Evolutionary conservation across 2,329 filamentous ascomycete species (phyloP).

Genomic region (Aureobasidium sp.): DNA sequence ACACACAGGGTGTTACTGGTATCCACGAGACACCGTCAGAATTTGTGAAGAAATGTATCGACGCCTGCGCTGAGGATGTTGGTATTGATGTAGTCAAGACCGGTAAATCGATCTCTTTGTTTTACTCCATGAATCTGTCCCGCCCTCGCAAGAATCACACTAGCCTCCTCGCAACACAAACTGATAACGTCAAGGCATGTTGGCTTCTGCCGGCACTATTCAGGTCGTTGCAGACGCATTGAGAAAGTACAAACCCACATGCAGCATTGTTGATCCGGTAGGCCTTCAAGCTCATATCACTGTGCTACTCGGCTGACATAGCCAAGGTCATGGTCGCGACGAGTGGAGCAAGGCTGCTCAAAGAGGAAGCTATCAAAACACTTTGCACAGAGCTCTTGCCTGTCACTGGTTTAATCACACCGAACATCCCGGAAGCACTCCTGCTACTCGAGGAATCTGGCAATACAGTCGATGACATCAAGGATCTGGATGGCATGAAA

Average conservation of each 20-base stretch:
- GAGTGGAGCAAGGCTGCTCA: constrained; percentile 62
- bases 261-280: constrained; percentile 68
- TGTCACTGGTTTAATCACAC: constrained; percentile 60
- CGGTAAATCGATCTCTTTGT: constrained; percentile 46
- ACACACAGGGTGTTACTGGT: constrained; percentile 73
- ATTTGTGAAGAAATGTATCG: constrained; percentile 79
- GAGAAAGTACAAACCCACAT: constrained; percentile 46
- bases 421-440: constrained; percentile 67
- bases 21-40: constrained; percentile 70
- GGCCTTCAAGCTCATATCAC: constrained; percentile 15
- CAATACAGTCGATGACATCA: constrained; percentile 37
- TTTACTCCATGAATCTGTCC: neutral
- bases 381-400: constrained; percentile 55
- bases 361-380: constrained; percentile 52
- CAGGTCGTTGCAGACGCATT: constrained; percentile 58
- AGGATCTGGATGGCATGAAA: constrained; percentile 57
- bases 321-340: constrained; percentile 83
- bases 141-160: neutral
- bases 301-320: neutral
- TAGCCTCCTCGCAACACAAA: neutral
- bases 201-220: constrained; percentile 64
- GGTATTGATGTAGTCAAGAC: constrained; percentile 87
- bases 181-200: constrained; percentile 57
- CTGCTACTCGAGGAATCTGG: constrained; percentile 52
- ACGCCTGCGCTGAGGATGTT: constrained; percentile 74